A percentile compares a stretch with the other conserved stretches of the same genome.
These are phyloP conservation scores for Magnusiomyces fungicola DNA, from an alignment of 1,139 yeast species.

Conservation along the genomic window DNA sequence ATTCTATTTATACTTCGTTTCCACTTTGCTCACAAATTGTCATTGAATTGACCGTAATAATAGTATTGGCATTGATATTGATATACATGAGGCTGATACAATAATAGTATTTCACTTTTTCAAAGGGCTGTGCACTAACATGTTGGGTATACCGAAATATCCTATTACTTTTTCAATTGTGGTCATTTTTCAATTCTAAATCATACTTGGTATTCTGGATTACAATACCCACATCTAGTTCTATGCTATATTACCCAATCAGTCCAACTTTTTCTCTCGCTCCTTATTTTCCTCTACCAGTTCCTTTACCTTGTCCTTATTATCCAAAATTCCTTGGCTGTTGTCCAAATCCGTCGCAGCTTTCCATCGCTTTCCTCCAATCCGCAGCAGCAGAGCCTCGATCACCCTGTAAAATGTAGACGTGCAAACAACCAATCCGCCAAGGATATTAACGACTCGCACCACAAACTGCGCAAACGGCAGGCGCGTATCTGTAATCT, in stretches of 20 bases:
- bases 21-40: no score
- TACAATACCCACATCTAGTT: not conserved
- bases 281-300: not conserved
- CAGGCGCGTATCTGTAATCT: slow-evolving; percentile 61
- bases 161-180: not conserved
- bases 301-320: slow-evolving; percentile 4
- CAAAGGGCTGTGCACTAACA: no score
- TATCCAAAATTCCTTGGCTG: slow-evolving; percentile 13
- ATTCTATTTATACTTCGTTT: no score
- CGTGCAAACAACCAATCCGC: slow-evolving; percentile 54
- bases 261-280: not conserved
- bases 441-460: slow-evolving; percentile 70
- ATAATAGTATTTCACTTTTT: no score
- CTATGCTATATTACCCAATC: not conserved
- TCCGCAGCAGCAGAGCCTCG: slow-evolving; percentile 23
- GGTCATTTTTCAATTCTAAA: not conserved
- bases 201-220: not conserved
- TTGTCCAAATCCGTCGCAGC: slow-evolving; percentile 8
- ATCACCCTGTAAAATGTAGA: slow-evolving; percentile 32
- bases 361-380: slow-evolving; percentile 22
- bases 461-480: slow-evolving; percentile 74
- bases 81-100: no score
- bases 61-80: no score
- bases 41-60: no score
- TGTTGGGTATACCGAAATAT: not conserved